These are phyloP conservation scores for Fusarium abutilonis DNA, from an alignment of 2,329 filamentous ascomycete species.

Conservation along the genomic window DNA sequence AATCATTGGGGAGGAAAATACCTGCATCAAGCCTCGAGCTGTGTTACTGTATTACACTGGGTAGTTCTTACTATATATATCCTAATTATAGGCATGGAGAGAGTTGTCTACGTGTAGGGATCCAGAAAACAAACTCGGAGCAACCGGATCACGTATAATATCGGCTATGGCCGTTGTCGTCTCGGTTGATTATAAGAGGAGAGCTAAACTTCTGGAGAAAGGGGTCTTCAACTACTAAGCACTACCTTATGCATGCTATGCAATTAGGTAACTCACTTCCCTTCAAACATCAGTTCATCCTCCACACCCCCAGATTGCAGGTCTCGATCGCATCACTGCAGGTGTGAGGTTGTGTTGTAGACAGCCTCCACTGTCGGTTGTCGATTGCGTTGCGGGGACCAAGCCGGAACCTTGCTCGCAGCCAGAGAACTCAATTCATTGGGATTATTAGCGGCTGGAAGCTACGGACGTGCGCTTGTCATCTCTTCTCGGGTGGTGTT, in stretches of 20 bases:
- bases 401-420: slow-evolving; percentile 30
- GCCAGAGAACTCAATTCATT: slow-evolving; percentile 36
- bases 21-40: background rate
- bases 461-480: slow-evolving; percentile 11
- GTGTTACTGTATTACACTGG: background rate
- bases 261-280: slow-evolving; percentile 10
- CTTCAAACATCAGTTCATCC: slow-evolving; percentile 7
- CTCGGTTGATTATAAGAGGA: slow-evolving; percentile 6
- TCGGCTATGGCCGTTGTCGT: slow-evolving; percentile 9
- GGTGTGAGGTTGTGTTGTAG: slow-evolving; percentile 6
- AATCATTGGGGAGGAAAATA: background rate
- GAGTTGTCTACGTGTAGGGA: slow-evolving; percentile 7
- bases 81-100: slow-evolving; percentile 16
- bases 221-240: slow-evolving; percentile 9
- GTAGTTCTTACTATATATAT: background rate
- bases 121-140: slow-evolving; percentile 20
- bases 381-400: slow-evolving; percentile 21
- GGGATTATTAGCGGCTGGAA: slow-evolving; percentile 19
- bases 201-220: slow-evolving; percentile 33
- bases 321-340: slow-evolving; percentile 25
- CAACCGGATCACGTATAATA: slow-evolving; percentile 1
- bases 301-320: slow-evolving; percentile 15
- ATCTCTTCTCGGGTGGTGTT: slow-evolving; percentile 1
- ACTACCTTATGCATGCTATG: background rate
- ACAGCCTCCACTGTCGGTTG: slow-evolving; percentile 10